These are phyloP conservation scores for Nemania serpens DNA, from an alignment of 2,329 filamentous ascomycete species.

Conservation along the genomic window DNA sequence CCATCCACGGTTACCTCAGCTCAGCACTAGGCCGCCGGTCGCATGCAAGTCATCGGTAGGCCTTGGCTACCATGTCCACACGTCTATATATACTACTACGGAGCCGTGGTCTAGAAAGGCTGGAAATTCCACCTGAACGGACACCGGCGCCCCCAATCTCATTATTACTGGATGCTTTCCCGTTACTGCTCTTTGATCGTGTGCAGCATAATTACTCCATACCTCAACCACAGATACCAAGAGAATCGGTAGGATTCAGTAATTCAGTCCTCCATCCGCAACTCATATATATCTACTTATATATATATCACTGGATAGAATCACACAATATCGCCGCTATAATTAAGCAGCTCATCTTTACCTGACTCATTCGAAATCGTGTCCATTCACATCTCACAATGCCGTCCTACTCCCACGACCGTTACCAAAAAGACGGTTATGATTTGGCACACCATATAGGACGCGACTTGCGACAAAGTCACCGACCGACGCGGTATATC, in stretches of 20 bases:
- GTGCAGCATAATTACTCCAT: not conserved
- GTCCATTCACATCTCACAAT: slow-evolving; percentile 10
- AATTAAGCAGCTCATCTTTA: not conserved
- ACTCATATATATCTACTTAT: too few species aligned
- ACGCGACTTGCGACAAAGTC: slow-evolving; percentile 26
- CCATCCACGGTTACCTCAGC: too few species aligned
- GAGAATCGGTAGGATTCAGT: too few species aligned
- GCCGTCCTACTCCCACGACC: slow-evolving; percentile 21
- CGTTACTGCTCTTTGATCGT: not conserved
- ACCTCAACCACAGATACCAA: not conserved
- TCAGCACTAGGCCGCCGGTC: too few species aligned
- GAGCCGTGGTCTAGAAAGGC: not conserved
- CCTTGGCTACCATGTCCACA: not conserved
- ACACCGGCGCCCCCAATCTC: not conserved
- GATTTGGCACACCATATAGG: slow-evolving; percentile 28
- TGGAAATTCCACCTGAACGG: not conserved
- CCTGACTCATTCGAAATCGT: not conserved
- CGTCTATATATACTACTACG: slow-evolving; percentile 8
- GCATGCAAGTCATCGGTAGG: too few species aligned
- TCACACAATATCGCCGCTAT: not conserved
- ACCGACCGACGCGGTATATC: slow-evolving; percentile 33
- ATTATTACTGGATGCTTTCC: not conserved
- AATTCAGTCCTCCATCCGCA: too few species aligned
- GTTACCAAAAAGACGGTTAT: slow-evolving; percentile 16
- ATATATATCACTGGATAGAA: not conserved